Base-by-base conservation (phyloP, 108 stramenopile genomes). In the Conticribra guillardii region DNA sequence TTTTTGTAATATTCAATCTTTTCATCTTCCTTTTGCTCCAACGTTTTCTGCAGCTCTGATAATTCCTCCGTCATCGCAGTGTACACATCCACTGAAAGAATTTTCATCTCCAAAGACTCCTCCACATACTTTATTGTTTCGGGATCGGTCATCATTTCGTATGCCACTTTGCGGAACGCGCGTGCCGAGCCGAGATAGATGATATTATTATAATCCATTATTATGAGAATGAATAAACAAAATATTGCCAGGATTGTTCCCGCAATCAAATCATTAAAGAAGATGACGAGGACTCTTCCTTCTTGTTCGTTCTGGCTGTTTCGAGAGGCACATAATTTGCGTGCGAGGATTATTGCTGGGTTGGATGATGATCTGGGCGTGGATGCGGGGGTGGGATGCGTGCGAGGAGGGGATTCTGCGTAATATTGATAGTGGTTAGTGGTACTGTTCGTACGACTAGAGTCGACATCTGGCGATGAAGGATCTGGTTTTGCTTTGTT, bases 191-290 rank as follows among this genome's bases (percentile, higher is more conserved):
- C 56, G 1, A 57, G 14, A 8, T 57, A 8, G 56, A 57, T 17
- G 14, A 57, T 17, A 30, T 57, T 27, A n/a, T 18, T 26, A 33
- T 57, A 32, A 16, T 57, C 56, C 15, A 57, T 8, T 14, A 32
- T 30, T 26, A 57, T 1, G 29, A 57, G 56, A 11, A 30, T 2
- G 4, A 57, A 17, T 11, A 57, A 14, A 33, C 28, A 57, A 18
- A 57, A 31, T 3, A 57, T 30, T 27, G 28, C 56, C 8, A 57
- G 56, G 31, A 57, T 4, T 30, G 56, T 57, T 14, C 56, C 56
- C 9, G 15, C 28, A 16, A 57, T 30, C 5, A 57, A 14, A 31
- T 57, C 56, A 18, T 16, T 57, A 2, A 57, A 1, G 31, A 57
- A 9, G 11, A 9, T 41, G 8, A 41, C 37, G 11, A 41, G 37